Evolutionary conservation across 805 yeast genomes (phyloP), one percentile per base, ranked within the genome.

Genomic region (Saccharomycopsis vini): DNA sequence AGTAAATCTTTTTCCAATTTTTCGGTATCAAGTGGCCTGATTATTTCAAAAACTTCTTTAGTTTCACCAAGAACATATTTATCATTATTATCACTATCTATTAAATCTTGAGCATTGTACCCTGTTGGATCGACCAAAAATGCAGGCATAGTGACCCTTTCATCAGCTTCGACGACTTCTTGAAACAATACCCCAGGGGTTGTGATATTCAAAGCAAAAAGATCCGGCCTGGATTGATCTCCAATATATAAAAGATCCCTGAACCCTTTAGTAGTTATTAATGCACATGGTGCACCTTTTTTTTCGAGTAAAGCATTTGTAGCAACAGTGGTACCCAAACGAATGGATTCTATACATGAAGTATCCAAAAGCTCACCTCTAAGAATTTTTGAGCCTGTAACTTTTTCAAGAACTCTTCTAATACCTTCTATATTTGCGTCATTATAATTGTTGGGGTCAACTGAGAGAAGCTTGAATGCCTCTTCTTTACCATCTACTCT

Each of bases 381-480:
- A 19, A 67, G 64, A 26, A 71, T 68, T 1, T 43, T 3, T 1
- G 36, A 49, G 1, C 62, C 64, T 1, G 61, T 62, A 13, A 62
- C 67, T 26, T 55, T 56, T 43, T 69, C 73, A 18, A 71, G 57
- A 1, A 71, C 68, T 44, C 69, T 52, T 50, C 76, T 60, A 36
- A 71, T 71, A 19, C 75, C 75, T 52, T 71, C 76, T 16, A 73
- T 69, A 30, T 72, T 73, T 5, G 76, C 73, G 54, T 71, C 76
- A 23, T 56, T 57, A 51, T 71, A 71, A 56, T 71, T 70, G 16
- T 56, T 54, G 2, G 75, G 73, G 43, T 69, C 76, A 3, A 68
- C 74, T 3, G 75, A 69, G 20, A 71, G 56, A 16, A 71, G 55
- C 52, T 71, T 71, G 58, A 70, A 71, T 43, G 60, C 60, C 42